Base-by-base conservation (phyloP, 2,329 filamentous ascomycete genomes). In the Neofusicoccum kwambonambiense region DNA sequence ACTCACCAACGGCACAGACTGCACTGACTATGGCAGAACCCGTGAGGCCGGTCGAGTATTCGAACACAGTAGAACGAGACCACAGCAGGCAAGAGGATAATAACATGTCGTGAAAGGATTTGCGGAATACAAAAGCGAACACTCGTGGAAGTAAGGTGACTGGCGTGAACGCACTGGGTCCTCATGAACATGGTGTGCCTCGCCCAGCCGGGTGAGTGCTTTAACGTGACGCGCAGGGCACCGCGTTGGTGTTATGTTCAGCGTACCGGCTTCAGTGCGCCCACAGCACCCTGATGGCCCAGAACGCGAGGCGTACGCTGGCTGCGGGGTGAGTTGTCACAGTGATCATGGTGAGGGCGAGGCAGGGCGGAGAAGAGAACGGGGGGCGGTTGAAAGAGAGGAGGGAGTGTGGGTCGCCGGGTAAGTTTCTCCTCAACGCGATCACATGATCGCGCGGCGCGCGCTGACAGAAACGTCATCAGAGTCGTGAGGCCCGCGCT, bases 381-480 rank as follows among this genome's bases (percentile, higher is more conserved):
- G 27, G 6, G 4, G 4, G 27, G 27, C 11, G 45, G 19, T 15
- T 15, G 22, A 35, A n/a, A 22, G 27, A 35, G 49, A 22, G 22
- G 22, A 22, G 22, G 22, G 7, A 8, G 15, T 5, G 19, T 22
- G 27, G 27, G 2, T 58, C 54, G 54, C 27, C 54, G 54, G 54
- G 54, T 58, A 44, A 31, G 13, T 44, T 44, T 12, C 12, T 17
- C n/a, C 17, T 17, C 4, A 4, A 34, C 54, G 19, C 54, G 19
- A 15, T 58, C 54, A 58, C 35, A 35, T 58, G 54, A 58, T 35
- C 22, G 39, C 54, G 54, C 54, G 39, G 35, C 44, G 13, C 39
- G 54, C 54, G 52, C 27, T 31, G 27, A 42, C 37, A 8, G 19
- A n/a, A 58, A 58, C 54, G 54, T 58, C 54, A 58, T 58, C 54